Conservation (phyloP, 805 yeast species). For the Candida maesae region DNA sequence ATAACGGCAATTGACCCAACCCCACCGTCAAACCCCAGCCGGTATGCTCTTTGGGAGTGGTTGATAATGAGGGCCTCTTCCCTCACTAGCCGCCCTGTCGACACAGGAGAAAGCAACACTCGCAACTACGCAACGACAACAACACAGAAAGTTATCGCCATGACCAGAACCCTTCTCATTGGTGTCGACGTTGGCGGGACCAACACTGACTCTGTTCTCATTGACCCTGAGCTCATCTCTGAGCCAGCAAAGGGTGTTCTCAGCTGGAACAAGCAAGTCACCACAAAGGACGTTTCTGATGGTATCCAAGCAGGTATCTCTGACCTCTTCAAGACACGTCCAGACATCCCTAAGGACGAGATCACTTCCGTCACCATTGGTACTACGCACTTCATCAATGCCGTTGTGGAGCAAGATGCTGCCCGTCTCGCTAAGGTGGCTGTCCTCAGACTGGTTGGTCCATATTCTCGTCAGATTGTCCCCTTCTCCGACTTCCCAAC, state of each 20-base stretch:
- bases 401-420: conserved; percentile 42
- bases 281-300: conserved; percentile 41
- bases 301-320: conserved; percentile 38
- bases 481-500: conserved; percentile 44
- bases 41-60: too few relatives aligned
- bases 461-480: conserved; percentile 32
- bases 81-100: too few relatives aligned
- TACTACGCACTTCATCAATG: conserved; percentile 48
- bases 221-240: conserved; percentile 33
- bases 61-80: too few relatives aligned
- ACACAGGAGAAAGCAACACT: too few relatives aligned
- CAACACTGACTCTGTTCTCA: conserved; percentile 46
- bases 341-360: conserved; percentile 25
- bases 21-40: too few relatives aligned
- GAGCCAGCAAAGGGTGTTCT: conserved; percentile 32
- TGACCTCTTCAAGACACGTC: conserved; percentile 32
- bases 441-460: conserved; percentile 40
- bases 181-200: conserved; percentile 53
- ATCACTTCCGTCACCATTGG: conserved; percentile 43
- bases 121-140: too few relatives aligned
- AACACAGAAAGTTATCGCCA: too few relatives aligned
- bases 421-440: conserved; percentile 41
- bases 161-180: conserved; percentile 27
- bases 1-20: too few relatives aligned
- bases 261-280: conserved; percentile 38